Evolutionary conservation across 441 rosid genomes (phyloP), one percentile per base, ranked within the genome.

Genomic region (Adansonia rubrostipa): DNA sequence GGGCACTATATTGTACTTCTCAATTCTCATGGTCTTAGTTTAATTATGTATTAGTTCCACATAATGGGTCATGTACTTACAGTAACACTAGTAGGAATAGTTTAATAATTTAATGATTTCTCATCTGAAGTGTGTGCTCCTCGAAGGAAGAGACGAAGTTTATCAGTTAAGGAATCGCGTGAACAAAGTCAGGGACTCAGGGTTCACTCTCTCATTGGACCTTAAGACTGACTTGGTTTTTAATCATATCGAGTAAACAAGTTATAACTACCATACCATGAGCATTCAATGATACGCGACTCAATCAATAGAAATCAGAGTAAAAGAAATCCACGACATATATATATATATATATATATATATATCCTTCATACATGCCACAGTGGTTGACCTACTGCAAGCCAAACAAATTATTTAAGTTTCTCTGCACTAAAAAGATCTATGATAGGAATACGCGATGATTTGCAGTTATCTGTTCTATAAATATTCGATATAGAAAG

Each of bases 41-140:
- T 45, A 9, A 67, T 70, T 2, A 4, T 11, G 0, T 1, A 10
- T 53, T 67, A 44, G 17, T 24, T 57, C 24, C 62, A 1, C 62
- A n/a, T 57, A 15, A 57, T 17, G 62, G 62, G 9, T 57, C 19
- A 0, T 40, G 0, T 14, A 44, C 5, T 5, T 36, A 36, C 40
- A 3, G 40, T 36, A n/a, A 20, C 1, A 54, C 0, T 0, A 4
- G 8, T 1, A 15, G 20, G n/a, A 54, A n/a, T 56, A 1, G 61
- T 36, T 36, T 3, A 36, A 24, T 42, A 44, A 73, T 50, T 22
- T 4, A 17, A 20, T 15, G 6, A 3, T 45, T 40, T 2, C 48
- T 75, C 17, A 69, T 80, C 82, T 15, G 6, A 11, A 19, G 6
- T 33, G 11, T 9, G 66, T 15, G 65, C 44, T 75, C 54, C 53